A percentile compares a stretch with the other conserved stretches of the same genome.
Evolutionary conservation across 139 green algal genomes (phyloP).

Genomic region (Chlorella sp.): DNA sequence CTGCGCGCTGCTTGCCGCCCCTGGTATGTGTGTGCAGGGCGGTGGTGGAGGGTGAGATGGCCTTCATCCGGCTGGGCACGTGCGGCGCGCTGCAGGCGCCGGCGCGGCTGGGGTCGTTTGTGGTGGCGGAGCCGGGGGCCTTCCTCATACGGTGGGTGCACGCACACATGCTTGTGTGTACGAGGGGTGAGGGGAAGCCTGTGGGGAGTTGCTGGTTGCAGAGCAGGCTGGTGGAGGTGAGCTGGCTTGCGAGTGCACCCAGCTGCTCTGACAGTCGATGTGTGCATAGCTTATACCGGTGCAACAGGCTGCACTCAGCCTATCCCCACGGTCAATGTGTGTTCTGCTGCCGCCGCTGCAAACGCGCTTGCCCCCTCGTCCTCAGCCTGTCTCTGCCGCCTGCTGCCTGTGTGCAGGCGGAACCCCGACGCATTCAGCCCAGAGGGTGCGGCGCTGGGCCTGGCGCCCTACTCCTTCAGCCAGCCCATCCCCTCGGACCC

Average conservation of each 20-base stretch:
- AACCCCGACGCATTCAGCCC: constrained; percentile 64
- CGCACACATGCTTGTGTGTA: not conserved
- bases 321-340: too few relatives aligned
- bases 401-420: constrained; percentile 41
- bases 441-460: not conserved
- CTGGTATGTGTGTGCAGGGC: constrained; percentile 30
- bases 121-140: constrained; percentile 64
- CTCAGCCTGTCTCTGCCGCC: not conserved
- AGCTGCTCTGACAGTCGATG: not conserved
- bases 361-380: too few relatives aligned
- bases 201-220: not conserved
- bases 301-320: too few relatives aligned
- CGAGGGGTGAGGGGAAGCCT: not conserved
- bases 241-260: not conserved
- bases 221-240: not conserved
- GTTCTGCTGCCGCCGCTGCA: too few relatives aligned
- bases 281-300: not conserved
- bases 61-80: constrained; percentile 78
- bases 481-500: constrained; percentile 60
- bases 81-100: constrained; percentile 75
- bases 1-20: too few relatives aligned
- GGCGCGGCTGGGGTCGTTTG: constrained; percentile 67
- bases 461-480: constrained; percentile 49
- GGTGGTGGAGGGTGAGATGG: constrained; percentile 70
- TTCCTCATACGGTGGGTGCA: constrained; percentile 57